Evolutionary conservation across 2,329 filamentous ascomycete species (phyloP), one percentile per base, ranked within the genome.

Genomic region (Epichloe amarillans): DNA sequence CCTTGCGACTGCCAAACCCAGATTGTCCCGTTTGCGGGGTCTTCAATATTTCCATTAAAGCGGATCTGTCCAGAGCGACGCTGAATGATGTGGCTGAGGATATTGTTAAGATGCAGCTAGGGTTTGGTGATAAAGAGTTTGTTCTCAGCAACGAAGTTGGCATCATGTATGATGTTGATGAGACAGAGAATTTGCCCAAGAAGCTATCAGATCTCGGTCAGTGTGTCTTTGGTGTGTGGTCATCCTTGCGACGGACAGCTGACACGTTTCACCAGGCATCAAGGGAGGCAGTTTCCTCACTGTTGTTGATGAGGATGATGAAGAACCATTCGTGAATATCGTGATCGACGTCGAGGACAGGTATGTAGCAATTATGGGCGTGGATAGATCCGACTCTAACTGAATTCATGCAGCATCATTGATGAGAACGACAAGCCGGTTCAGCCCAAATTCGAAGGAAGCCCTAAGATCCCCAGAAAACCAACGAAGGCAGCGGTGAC

Each of bases 111-210:
- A 58, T 70, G 4, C 74, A 88, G 56, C 70, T 96, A 2, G 83
- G 83, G 3, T 96, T 93, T 61, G 80, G 82, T 5, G 82, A 89
- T 30, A 77, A 73, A 52, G 89, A 95, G 49, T 80, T 97, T 56
- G 84, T 83, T 3, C 71, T 97, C 52, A 85, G 78, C 61, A 88
- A 79, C 52, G 83, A 88, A 6, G 72, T 77, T 10, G 84, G 84
- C 47, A 74, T 90, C n/a, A 74, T 97, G 41, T 97, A 95, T 60
- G 93, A 97, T 60, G 79, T 83, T 0, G 93, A 97, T 51, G 80
- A 95, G 60, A 88, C 88, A 4, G 87, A 94, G 52, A 94, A 96
- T 60, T 71, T 97, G 1, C 66, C 73, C 1, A 94, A 88, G 71
- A 89, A 85, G 54, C 75, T 98, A 47, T 74, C 68, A 26, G 86